Base-by-base conservation (phyloP, 768 basidiomycete genomes). In the Phaffia tasmanica region DNA sequence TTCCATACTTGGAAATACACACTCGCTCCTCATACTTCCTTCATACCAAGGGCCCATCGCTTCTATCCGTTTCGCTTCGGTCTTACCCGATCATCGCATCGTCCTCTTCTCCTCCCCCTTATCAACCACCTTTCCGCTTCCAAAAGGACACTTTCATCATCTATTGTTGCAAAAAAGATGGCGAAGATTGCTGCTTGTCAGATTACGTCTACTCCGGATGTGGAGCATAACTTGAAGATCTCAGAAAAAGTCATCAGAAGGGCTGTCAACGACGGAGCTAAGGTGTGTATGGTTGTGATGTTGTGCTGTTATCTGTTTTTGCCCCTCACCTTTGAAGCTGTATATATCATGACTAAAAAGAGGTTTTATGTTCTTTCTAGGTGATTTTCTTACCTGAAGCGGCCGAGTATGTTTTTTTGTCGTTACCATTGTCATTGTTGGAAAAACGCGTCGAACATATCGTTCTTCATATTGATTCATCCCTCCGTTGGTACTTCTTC, bases 331-430 rank as follows among this genome's bases (percentile, higher is more conserved):
- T 42, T 23, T 21, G 25, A 50, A 19, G 23, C 51, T 29, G 16
- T n/a, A 21, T 55, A 14, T 27, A 7, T 7, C 25, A 3, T 50
- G 23, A 47, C 19, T 64, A 30, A 16, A 27, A 1, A 21, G 30
- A 72, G 73, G 71, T 71, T 2, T 65, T 25, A 18, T 49, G 21
- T 1, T 23, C 5, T 57, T 1, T 19, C 2, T 59, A 67, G 61
- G 66, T 67, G 32, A 51, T 70, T 48, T 74, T 75, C 61, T 64
- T 75, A n/a, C 75, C 75, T n/a, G 75, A 75, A 72, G 75, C 75
- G 1, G 69, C 73, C 29, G 73, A 74, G 57, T 74, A 72, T 51
- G 71, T 74, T 57, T 63, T 70, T n/a, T 67, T 55, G 49, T 56
- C 29, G 4, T 29, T 16, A 54, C 53, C 15, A 23, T 23, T 16